phyloP scores from a whole-genome alignment of 805 yeast genomes.

The Kuraishia cidri region DNA sequence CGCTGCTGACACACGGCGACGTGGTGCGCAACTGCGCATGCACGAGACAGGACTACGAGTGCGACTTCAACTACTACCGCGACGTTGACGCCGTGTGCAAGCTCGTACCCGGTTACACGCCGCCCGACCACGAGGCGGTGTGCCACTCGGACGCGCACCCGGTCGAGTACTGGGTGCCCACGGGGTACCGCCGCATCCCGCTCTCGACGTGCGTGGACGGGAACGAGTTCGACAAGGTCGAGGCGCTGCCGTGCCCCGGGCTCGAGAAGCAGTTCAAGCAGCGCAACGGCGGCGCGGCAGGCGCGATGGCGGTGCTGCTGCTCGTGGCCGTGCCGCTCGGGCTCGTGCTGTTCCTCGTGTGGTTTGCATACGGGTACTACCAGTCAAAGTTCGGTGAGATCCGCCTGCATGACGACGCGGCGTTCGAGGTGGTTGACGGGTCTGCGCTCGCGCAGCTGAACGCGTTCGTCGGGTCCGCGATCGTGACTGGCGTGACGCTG shows the following conservation, averaged over 20 bases:
- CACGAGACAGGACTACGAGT: slow-evolving; percentile 77
- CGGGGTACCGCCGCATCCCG: slow-evolving; percentile 84
- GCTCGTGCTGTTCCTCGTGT: slow-evolving; percentile 34
- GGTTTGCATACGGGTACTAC: slow-evolving; percentile 13
- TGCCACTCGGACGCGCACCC: slow-evolving; percentile 48
- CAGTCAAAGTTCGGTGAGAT: slow-evolving; percentile 64
- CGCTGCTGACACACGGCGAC: slow-evolving; percentile 45
- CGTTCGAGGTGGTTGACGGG: slow-evolving; percentile 23
- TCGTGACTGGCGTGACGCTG: slow-evolving; percentile 23
- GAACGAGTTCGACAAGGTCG: slow-evolving; percentile 48
- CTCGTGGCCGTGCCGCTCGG: slow-evolving; percentile 34
- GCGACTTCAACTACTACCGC: slow-evolving; percentile 74
- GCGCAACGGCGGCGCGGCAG: slow-evolving; percentile 30
- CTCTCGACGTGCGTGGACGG: slow-evolving; percentile 81
- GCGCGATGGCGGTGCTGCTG: slow-evolving; percentile 38
- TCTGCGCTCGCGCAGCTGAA: slow-evolving; percentile 10
- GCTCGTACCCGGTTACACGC: slow-evolving; percentile 59
- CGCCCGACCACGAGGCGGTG: slow-evolving; percentile 53
- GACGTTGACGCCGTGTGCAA: slow-evolving; percentile 70
- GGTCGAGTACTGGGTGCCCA: slow-evolving; percentile 67
- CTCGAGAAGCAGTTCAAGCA: slow-evolving; percentile 52
- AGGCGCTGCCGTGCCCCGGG: slow-evolving; percentile 76
- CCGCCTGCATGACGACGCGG: slow-evolving; percentile 61
- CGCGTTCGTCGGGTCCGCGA: slow-evolving; percentile 13
- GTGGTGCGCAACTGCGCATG: slow-evolving; percentile 67